Evolutionary conservation across 768 basidiomycete genomes (phyloP).

Genomic region (Leccinum variicolor): DNA sequence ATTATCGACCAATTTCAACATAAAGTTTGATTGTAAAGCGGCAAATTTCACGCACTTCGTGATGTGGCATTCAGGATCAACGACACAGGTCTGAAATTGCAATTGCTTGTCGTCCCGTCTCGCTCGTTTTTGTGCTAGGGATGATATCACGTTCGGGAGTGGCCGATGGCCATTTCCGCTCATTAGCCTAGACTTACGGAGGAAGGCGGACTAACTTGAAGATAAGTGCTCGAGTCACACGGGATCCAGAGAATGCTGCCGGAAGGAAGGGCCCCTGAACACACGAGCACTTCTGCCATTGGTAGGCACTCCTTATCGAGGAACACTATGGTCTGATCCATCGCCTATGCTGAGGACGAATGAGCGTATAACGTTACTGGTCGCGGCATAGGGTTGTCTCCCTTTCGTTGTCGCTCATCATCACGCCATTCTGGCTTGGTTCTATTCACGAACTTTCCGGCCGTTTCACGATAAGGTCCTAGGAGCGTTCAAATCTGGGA

Average conservation of each 20-base stretch:
- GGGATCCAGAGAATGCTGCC: slow-evolving; percentile 7
- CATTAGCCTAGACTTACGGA: background rate
- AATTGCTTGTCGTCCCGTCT: background rate
- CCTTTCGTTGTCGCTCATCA: background rate
- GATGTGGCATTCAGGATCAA: background rate
- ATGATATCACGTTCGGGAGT: background rate
- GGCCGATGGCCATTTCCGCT: slow-evolving; percentile 23
- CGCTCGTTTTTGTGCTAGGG: background rate
- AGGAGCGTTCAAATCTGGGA: slow-evolving; percentile 12
- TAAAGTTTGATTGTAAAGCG: slow-evolving; percentile 2
- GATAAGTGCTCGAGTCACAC: slow-evolving; percentile 10
- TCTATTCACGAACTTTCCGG: background rate
- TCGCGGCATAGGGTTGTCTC: slow-evolving; percentile 1
- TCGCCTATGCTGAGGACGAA: background rate
- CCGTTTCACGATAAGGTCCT: slow-evolving; percentile 20
- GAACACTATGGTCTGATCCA: slow-evolving; percentile 4
- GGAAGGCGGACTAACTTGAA: slow-evolving; percentile 4
- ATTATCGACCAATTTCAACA: background rate
- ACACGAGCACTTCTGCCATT: slow-evolving; percentile 25
- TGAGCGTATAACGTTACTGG: slow-evolving; percentile 1
- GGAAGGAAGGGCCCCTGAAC: slow-evolving; percentile 11
- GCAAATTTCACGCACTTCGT: slow-evolving; percentile 5
- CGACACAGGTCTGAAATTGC: background rate
- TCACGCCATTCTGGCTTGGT: background rate
- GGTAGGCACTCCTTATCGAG: slow-evolving; percentile 12